Evolutionary conservation across 768 basidiomycete genomes (phyloP).

Genomic region (Glaciozyma antarctica): DNA sequence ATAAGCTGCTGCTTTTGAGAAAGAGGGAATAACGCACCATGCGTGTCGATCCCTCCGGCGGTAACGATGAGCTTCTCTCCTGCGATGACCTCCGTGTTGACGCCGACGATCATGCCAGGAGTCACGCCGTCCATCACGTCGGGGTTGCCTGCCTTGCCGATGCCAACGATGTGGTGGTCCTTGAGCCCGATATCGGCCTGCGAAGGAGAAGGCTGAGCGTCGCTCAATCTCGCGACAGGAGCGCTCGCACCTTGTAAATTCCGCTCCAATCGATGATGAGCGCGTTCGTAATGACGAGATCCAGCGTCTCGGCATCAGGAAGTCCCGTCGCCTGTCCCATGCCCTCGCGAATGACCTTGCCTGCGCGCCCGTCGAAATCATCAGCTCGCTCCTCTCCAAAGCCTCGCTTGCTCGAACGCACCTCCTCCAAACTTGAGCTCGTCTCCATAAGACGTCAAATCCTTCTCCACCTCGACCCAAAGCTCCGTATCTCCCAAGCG

Average conservation of each 20-base stretch:
- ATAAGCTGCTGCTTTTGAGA: neutral
- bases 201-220: neutral
- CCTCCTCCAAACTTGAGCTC: conserved; percentile 98
- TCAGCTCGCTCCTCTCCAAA: conserved; percentile 14
- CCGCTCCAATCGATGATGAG: conserved; percentile 90
- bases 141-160: conserved; percentile 97
- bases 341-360: conserved; percentile 89
- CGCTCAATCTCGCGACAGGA: neutral
- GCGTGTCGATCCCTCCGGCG: conserved; percentile 83
- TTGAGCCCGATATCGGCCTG: conserved; percentile 94
- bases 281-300: conserved; percentile 90
- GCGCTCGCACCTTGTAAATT: conserved; percentile 69
- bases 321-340: conserved; percentile 85
- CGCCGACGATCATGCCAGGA: conserved; percentile 66
- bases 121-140: conserved; percentile 78
- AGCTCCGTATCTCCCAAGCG: conserved; percentile 78
- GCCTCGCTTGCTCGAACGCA: conserved; percentile 33
- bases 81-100: conserved; percentile 88
- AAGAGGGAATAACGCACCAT: conserved; percentile 44
- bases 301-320: conserved; percentile 58
- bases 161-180: conserved; percentile 56
- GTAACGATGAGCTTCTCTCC: conserved; percentile 91
- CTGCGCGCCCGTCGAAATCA: conserved; percentile 40
- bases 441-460: conserved; percentile 83
- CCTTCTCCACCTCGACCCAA: conserved; percentile 86